Percentiles rank a stretch among this genome's conserved stretches.
phyloP scores from a whole-genome alignment of 257 asterid genomes.

The Craterostigma plantagineum region DNA sequence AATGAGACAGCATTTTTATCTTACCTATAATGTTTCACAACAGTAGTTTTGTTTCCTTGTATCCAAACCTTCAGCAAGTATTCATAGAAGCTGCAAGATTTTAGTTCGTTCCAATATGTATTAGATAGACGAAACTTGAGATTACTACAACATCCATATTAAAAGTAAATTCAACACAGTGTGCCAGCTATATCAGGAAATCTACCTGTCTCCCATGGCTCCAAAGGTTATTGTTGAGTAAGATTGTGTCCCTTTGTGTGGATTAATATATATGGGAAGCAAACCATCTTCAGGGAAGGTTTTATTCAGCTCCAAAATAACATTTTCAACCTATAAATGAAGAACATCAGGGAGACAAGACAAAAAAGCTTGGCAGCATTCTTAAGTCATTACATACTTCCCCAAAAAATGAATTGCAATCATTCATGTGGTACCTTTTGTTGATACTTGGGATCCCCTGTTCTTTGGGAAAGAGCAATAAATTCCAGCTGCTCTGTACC shows the following conservation, averaged over 20 bases:
- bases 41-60: constrained; percentile 80
- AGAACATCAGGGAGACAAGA: no score
- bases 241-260: constrained; percentile 51
- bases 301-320: constrained; percentile 66
- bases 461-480: constrained; percentile 96
- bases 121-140: no score
- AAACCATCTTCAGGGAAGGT: constrained; percentile 89
- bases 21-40: constrained; percentile 84
- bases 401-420: neutral
- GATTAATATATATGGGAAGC: constrained; percentile 87
- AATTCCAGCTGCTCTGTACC: constrained; percentile 97
- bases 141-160: neutral
- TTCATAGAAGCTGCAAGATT: constrained; percentile 71
- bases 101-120: no score
- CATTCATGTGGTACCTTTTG: constrained; percentile 35
- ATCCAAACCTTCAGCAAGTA: constrained; percentile 97
- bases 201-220: constrained; percentile 99
- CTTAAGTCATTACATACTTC: neutral
- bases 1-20: constrained; percentile 5
- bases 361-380: no score
- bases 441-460: constrained; percentile 81
- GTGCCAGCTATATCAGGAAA: constrained; percentile 7
- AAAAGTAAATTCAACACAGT: neutral
- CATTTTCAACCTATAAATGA: constrained; percentile 75
- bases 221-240: constrained; percentile 92